Evolutionary conservation across 345 rosid species (phyloP).

Genomic region (Nephelium lappaceum): DNA sequence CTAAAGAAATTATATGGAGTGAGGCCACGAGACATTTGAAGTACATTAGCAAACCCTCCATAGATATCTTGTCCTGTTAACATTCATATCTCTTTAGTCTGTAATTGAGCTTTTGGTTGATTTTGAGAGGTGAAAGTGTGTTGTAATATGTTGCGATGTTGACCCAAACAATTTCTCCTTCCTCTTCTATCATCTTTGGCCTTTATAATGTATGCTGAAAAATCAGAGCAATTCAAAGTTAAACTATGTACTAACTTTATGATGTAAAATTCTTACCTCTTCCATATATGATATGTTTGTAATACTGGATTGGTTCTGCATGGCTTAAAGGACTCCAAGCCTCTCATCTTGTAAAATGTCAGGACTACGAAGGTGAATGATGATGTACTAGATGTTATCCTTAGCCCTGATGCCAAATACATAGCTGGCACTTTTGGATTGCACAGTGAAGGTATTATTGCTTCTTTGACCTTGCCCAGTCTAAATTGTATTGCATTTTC

Average conservation of each 20-base stretch:
- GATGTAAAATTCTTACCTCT: not conserved
- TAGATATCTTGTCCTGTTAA: too few relatives aligned
- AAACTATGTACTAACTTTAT: not conserved
- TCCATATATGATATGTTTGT: not conserved
- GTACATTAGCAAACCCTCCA: too few relatives aligned
- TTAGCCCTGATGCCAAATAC: slow-evolving; percentile 88
- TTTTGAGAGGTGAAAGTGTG: too few relatives aligned
- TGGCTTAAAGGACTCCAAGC: slow-evolving; percentile 65
- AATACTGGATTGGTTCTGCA: slow-evolving; percentile 22
- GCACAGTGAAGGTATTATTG: slow-evolving; percentile 82
- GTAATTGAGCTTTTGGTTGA: too few relatives aligned
- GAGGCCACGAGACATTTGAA: too few relatives aligned
- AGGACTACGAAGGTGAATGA: slow-evolving; percentile 92
- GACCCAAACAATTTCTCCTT: too few relatives aligned
- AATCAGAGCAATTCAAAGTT: not conserved
- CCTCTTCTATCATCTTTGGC: not conserved
- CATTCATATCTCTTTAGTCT: too few relatives aligned
- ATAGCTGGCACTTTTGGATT: slow-evolving; percentile 92
- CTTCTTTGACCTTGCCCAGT: not conserved
- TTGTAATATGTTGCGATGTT: too few relatives aligned
- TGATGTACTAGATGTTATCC: slow-evolving; percentile 81
- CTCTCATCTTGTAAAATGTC: slow-evolving; percentile 61
- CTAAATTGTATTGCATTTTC: not conserved
- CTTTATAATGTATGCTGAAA: not conserved
- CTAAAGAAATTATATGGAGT: too few relatives aligned